A percentile compares a stretch with the other conserved stretches of the same genome.
These are phyloP conservation scores for Butyriboletus loyo DNA, from an alignment of 768 basidiomycete genomes.

Conservation along the genomic window DNA sequence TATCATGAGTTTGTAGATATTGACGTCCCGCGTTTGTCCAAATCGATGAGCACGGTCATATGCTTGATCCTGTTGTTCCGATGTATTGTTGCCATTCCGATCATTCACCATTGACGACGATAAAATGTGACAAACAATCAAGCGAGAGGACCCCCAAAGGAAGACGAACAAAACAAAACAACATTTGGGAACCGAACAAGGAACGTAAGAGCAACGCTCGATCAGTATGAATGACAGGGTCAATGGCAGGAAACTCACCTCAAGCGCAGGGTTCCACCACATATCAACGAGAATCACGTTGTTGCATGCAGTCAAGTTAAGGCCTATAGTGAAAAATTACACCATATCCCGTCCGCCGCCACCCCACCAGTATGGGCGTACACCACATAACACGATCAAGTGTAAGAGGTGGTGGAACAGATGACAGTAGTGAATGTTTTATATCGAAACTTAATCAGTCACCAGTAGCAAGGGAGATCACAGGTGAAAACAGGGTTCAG, in stretches of 20 bases:
- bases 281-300: constrained; percentile 91
- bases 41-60: constrained; percentile 90
- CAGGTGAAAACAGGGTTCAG: neutral
- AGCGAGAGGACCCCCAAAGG: neutral
- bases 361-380: neutral
- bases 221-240: constrained; percentile 8
- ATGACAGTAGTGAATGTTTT: neutral
- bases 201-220: neutral
- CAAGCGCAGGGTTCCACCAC: constrained; percentile 93
- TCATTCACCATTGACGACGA: neutral
- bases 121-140: neutral
- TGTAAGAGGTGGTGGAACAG: neutral
- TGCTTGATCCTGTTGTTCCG: constrained; percentile 69
- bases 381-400: neutral
- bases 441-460: constrained; percentile 14
- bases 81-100: neutral
- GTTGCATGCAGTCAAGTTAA: constrained; percentile 91
- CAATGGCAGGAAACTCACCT: constrained; percentile 42
- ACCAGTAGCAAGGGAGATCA: neutral
- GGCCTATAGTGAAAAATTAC: constrained; percentile 43
- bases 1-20: constrained; percentile 88
- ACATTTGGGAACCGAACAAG: neutral
- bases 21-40: constrained; percentile 83
- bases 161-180: neutral
- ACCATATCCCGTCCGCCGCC: neutral